Conservation (phyloP, 371 early-diverging fungal species). For the Catenaria anguillulae region DNA sequence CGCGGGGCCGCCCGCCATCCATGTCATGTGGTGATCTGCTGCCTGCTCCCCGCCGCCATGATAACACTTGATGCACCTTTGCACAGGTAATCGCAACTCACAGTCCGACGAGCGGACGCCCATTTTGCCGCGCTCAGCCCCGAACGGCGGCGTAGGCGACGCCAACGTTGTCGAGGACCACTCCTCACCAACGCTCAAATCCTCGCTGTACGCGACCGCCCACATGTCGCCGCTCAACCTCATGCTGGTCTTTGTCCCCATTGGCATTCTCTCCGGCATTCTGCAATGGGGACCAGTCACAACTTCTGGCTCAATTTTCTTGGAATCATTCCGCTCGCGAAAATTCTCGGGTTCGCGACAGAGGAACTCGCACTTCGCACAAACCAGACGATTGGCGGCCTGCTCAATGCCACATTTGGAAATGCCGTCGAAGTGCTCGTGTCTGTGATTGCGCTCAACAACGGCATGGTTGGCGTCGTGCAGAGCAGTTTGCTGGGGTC, state of each 20-base stretch:
- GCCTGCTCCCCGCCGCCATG: no score
- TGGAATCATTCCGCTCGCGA: constrained; percentile 76
- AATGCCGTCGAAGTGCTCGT: constrained; percentile 75
- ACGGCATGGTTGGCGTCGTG: constrained; percentile 60
- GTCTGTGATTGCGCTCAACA: constrained; percentile 54
- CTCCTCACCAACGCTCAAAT: background rate
- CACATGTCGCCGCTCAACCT: constrained; percentile 36
- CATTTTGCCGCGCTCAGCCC: no score
- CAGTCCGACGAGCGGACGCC: no score
- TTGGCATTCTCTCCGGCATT: constrained; percentile 49
- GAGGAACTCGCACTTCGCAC: constrained; percentile 52
- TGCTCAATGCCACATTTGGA: constrained; percentile 60
- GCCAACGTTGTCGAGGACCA: no score
- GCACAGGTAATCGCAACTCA: no score
- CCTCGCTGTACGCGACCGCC: background rate
- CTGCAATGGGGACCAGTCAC: constrained; percentile 46
- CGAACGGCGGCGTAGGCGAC: no score
- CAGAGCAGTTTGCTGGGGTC: constrained; percentile 77
- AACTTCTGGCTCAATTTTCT: constrained; percentile 72
- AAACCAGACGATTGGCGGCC: constrained; percentile 69
- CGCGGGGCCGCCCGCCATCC: no score
- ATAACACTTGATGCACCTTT: no score
- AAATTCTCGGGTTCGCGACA: constrained; percentile 49
- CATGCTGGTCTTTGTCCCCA: constrained; percentile 51
- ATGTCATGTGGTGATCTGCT: no score